Evolutionary conservation across 2,329 filamentous ascomycete species (phyloP), one percentile per base, ranked within the genome.

Genomic region (Penicillium sp.): DNA sequence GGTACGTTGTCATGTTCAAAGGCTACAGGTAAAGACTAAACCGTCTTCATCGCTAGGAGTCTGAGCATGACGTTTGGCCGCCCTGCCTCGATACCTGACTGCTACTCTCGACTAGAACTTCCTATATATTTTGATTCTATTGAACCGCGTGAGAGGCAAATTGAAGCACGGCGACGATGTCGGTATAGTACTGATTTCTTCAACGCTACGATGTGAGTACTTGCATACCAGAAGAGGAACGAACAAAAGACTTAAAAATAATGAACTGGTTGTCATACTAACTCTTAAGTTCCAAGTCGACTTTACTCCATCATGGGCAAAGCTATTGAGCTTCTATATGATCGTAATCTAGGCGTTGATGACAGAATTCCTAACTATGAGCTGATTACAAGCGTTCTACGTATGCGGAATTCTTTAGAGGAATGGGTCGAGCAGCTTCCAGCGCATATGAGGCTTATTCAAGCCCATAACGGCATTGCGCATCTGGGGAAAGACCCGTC

Each of bases 1-100:
- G 78, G 71, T 75, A 60, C 35, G 65, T 35, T 60, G n/a, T 2
- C 23, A 8, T 7, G 11, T n/a, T 6, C 5, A 47, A 47, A 47
- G 12, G 18, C 12, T 28, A 2, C 18, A 42, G 24, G 5, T 11
- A 2, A 12, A 49, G 35, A n/a, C 46, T 47, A 14, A 24, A 21
- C 16, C n/a, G 47, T 26, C 11, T 11, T 47, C n/a, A 16, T 9
- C 21, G 16, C n/a, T 55, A 77, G 72, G 59, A 75, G 74, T 8
- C 61, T 81, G 46, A 79, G 79, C 60, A 80, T 81, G 74, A 81
- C 78, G 0, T 79, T 81, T 60, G 79, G 79, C 2, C 68, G 80
- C 0, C 80, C 79, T 0, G 66, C 72, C 0, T 66, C 74, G 0
- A 80, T 82, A 18, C 74, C 76, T 0, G 72, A 79, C 3, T 69